Evolutionary conservation across 805 yeast species (phyloP), one percentile per base, ranked within the genome.

Genomic region (Schwanniomyces polymorphus): DNA sequence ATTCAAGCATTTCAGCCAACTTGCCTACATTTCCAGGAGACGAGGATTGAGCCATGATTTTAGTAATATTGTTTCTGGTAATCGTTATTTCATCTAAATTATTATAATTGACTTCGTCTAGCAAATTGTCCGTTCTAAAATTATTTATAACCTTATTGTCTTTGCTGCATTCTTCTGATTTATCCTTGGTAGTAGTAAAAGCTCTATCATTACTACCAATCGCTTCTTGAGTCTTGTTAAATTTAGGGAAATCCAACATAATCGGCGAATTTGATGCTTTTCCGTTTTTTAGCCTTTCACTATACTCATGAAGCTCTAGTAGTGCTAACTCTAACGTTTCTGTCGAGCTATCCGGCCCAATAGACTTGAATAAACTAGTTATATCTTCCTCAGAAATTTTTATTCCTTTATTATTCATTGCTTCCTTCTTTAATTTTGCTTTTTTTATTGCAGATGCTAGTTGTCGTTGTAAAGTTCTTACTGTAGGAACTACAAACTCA

Each of bases 381-480:
- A 46, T 43, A 28, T 51, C 46, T 5, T 45, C 50, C 23, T 44
- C 51, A 16, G 25, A 4, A 14, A 50, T 53, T 11, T 38, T 43
- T 5, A 47, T 41, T 12, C 59, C 60, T 17, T 44, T 46, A 14
- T 40, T 28, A 5, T 17, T 23, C 21, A 38, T 14, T 16, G 42
- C 33, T n/a, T 41, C 31, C 21, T 51, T 47, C 39, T 48, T 48
- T 7, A 21, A 16, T 41, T 47, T 46, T 7, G 69, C 70, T 47
- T 64, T 67, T 45, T 56, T 60, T 21, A 68, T 50, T 7, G 74
- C 72, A 4, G 61, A 47, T 14, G 70, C 60, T 35, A 68, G 51
- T 39, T 68, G 72, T 16, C 74, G 52, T 48, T 68, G 74, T 45
- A 68, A 55, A 0, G 74, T 68, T 29, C 74, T 51, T n/a, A 68